A percentile compares a stretch with the other conserved stretches of the same genome.
Evolutionary conservation across 2,329 filamentous ascomycete species (phyloP).

Genomic region (Diaporthe caulivora): DNA sequence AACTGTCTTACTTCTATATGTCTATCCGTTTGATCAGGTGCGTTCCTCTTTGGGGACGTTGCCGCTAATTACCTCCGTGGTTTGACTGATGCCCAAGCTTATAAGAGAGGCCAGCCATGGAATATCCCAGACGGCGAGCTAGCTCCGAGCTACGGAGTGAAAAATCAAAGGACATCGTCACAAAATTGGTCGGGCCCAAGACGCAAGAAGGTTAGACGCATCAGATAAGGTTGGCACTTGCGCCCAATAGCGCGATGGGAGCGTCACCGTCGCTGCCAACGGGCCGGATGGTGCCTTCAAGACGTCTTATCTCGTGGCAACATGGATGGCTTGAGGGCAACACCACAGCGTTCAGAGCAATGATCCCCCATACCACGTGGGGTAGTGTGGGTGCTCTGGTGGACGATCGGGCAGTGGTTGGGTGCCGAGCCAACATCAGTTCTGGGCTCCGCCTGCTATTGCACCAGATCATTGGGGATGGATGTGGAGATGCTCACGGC

Average conservation of each 20-base stretch:
- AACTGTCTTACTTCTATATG: conserved; percentile 14
- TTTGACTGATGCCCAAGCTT: conserved; percentile 22
- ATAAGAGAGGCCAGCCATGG: conserved; percentile 9
- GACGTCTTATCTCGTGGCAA: conserved; percentile 5
- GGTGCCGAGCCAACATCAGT: background rate
- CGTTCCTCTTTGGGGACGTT: background rate
- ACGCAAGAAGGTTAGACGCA: conserved; percentile 4
- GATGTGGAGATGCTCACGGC: conserved; percentile 6
- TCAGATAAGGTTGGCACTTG: conserved; percentile 31
- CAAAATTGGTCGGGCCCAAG: conserved; percentile 7
- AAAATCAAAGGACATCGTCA: background rate
- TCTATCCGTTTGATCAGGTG: background rate
- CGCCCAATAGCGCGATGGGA: conserved; percentile 17
- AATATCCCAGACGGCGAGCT: background rate
- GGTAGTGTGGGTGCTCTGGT: background rate
- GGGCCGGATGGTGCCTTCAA: conserved; percentile 8
- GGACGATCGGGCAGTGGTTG: background rate
- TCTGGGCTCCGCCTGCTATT: conserved; percentile 3
- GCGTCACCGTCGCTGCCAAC: conserved; percentile 14
- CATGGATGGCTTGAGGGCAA: background rate
- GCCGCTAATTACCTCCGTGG: background rate
- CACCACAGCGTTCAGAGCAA: background rate
- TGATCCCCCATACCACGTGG: conserved; percentile 21
- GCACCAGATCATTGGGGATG: background rate
- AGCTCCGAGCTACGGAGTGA: conserved; percentile 9